A percentile compares a stretch with the other conserved stretches of the same genome.
Evolutionary conservation across 2,329 filamentous ascomycete genomes (phyloP).

Genomic region (Trichocomaceae sp.): DNA sequence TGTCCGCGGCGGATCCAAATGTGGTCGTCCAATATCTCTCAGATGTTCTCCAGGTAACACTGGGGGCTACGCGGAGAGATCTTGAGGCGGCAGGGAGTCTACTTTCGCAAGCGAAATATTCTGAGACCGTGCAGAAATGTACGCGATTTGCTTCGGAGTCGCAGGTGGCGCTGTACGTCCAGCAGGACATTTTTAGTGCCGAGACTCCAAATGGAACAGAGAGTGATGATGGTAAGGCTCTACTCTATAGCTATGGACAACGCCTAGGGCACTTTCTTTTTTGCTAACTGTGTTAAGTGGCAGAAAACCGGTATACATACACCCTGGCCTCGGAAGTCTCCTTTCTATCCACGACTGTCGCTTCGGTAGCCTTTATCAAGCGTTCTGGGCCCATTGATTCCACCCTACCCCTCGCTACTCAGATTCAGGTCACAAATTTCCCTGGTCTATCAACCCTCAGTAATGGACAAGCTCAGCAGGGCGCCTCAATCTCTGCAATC

Average conservation of each 20-base stretch:
- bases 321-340: slow-evolving; percentile 75
- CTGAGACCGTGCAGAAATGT: slow-evolving; percentile 80
- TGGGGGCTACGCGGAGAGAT: slow-evolving; percentile 70
- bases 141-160: slow-evolving; percentile 82
- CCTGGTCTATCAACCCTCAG: slow-evolving; percentile 70
- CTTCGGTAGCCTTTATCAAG: slow-evolving; percentile 86
- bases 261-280: neutral
- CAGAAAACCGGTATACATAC: slow-evolving; percentile 57
- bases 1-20: slow-evolving; percentile 49
- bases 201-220: slow-evolving; percentile 40
- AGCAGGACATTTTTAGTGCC: slow-evolving; percentile 62
- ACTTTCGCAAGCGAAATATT: slow-evolving; percentile 63
- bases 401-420: slow-evolving; percentile 70
- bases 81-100: slow-evolving; percentile 76
- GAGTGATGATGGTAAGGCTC: slow-evolving; percentile 36
- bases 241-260: neutral
- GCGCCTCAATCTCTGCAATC: slow-evolving; percentile 71
- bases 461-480: slow-evolving; percentile 61
- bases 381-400: slow-evolving; percentile 81
- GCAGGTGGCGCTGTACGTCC: slow-evolving; percentile 82
- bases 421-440: slow-evolving; percentile 89
- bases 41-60: slow-evolving; percentile 63
- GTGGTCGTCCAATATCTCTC: slow-evolving; percentile 66
- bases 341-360: slow-evolving; percentile 65
- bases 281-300: slow-evolving; percentile 17